Evolutionary conservation across 192 early-diverging fungal species (phyloP).

Genomic region (Dispira simplex): DNA sequence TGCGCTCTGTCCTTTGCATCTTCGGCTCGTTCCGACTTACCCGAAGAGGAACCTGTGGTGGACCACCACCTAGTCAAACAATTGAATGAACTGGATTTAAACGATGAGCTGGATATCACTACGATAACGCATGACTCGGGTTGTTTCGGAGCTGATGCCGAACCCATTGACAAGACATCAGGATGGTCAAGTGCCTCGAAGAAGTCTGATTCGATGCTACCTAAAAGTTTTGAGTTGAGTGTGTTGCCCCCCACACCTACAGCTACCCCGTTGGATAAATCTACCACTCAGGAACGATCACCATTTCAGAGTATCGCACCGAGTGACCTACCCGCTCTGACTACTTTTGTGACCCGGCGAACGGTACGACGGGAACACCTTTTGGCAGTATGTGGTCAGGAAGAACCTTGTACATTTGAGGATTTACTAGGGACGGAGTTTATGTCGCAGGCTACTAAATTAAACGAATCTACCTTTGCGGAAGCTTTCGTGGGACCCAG

Average conservation of each 20-base stretch:
- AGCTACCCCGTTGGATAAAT: background rate
- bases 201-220: background rate
- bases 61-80: too few relatives aligned
- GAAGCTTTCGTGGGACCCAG: slow-evolving; percentile 48
- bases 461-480: slow-evolving; percentile 76
- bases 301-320: background rate
- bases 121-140: too few relatives aligned
- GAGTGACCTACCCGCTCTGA: background rate
- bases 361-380: slow-evolving; percentile 8
- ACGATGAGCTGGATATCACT: too few relatives aligned
- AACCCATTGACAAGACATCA: background rate
- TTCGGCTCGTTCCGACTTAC: too few relatives aligned
- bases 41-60: too few relatives aligned
- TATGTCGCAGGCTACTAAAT: slow-evolving; percentile 29
- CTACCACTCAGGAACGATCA: background rate
- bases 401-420: background rate
- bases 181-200: background rate
- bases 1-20: too few relatives aligned
- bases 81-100: too few relatives aligned
- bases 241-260: background rate
- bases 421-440: background rate
- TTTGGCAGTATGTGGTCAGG: background rate
- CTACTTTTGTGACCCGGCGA: background rate
- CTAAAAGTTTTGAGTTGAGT: background rate
- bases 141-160: background rate